Conservation (phyloP, 192 early-diverging fungal genomes). For the Gryganskiella cystojenkinii region DNA sequence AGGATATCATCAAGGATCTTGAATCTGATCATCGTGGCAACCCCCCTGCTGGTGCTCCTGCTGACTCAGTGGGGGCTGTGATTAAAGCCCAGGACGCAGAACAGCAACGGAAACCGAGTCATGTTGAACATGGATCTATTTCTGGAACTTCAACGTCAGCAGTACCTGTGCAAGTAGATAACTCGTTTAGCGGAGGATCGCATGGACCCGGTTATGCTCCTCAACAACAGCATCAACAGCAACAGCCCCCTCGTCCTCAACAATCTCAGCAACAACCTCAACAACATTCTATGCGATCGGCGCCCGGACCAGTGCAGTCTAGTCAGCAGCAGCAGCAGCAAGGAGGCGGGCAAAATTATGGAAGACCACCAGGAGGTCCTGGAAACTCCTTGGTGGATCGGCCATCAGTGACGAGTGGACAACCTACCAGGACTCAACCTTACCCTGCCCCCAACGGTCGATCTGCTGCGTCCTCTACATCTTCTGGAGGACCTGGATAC, state of each 20-base stretch:
- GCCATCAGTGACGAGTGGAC: neutral
- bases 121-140: no score
- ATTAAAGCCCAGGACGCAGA: neutral
- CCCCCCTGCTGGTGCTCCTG: neutral
- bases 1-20: slow-evolving; percentile 1
- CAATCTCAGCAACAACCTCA: slow-evolving; percentile 4
- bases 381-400: neutral
- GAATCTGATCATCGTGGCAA: neutral
- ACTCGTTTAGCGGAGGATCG: neutral
- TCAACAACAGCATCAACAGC: neutral
- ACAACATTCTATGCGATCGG: no score
- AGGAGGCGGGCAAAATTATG: no score
- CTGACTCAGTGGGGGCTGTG: neutral
- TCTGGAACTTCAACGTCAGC: no score
- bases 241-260: neutral
- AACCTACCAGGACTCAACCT: neutral
- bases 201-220: neutral
- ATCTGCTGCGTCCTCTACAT: neutral
- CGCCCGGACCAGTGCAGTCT: no score
- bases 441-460: neutral
- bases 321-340: slow-evolving; percentile 6
- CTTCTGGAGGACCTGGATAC: no score
- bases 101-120: neutral
- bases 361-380: no score
- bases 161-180: neutral